Evolutionary conservation across 148 eudicot species (phyloP).

Genomic region (Silene uniflora): DNA sequence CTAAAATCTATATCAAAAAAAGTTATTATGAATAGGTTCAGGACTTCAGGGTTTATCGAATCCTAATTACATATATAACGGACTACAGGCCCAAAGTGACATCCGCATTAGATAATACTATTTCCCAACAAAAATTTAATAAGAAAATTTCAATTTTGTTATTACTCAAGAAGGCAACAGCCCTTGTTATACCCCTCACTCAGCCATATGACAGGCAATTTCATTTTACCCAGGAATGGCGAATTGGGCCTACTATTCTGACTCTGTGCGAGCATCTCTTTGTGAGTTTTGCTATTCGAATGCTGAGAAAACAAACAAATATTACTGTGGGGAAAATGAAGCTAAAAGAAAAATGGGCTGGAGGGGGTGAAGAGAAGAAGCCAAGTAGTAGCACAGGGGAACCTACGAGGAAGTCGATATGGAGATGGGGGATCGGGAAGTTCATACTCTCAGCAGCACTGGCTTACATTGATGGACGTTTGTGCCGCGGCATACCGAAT

Average conservation of each 20-base stretch:
- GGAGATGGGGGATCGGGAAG: constrained; percentile 83
- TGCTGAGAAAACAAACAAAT: constrained; percentile 65
- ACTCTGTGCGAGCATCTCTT: constrained; percentile 92
- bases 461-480: constrained; percentile 91
- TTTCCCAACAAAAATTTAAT: too few species aligned
- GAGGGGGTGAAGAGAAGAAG: constrained; percentile 27
- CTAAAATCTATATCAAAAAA: neutral
- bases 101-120: too few species aligned
- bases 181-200: neutral
- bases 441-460: constrained; percentile 72
- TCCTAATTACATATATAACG: too few species aligned
- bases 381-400: constrained; percentile 23
- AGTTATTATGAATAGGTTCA: too few species aligned
- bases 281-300: constrained; percentile 86
- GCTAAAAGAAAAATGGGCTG: constrained; percentile 33
- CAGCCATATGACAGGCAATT: neutral
- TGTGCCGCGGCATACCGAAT: constrained; percentile 82
- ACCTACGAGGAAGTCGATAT: constrained; percentile 36
- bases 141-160: too few species aligned
- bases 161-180: neutral
- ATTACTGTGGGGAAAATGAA: constrained; percentile 37
- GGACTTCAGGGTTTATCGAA: too few species aligned
- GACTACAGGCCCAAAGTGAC: too few species aligned
- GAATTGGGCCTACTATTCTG: constrained; percentile 75
- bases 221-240: constrained; percentile 64